Evolutionary conservation across 2,329 filamentous ascomycete genomes (phyloP).

Genomic region (Stylonectria norvegica): DNA sequence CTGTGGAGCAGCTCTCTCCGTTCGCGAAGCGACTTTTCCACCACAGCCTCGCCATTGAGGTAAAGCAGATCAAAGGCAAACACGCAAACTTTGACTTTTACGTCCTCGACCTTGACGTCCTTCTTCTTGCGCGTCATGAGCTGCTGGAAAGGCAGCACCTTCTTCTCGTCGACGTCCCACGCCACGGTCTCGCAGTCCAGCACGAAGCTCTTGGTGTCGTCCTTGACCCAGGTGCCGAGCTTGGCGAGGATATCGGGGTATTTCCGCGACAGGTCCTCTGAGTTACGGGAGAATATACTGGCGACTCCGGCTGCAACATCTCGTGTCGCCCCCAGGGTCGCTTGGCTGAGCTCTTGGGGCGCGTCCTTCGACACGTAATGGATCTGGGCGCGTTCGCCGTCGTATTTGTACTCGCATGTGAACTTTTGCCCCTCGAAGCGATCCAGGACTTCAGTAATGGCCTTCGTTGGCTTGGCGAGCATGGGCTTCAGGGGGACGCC

Average conservation of each 20-base stretch:
- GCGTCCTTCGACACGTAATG: constrained; percentile 89
- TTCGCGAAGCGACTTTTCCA: constrained; percentile 82
- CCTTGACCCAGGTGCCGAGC: constrained; percentile 83
- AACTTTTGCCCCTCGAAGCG: constrained; percentile 94
- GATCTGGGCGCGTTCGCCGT: constrained; percentile 96
- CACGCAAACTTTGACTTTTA: constrained; percentile 95
- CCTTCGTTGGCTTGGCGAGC: constrained; percentile 97
- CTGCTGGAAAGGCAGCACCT: constrained; percentile 94
- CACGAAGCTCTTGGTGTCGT: constrained; percentile 89
- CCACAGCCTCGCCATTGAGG: constrained; percentile 84
- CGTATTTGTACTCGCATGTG: constrained; percentile 99
- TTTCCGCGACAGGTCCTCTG: constrained; percentile 94
- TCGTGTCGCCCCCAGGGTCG: constrained; percentile 57
- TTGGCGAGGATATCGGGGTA: constrained; percentile 94
- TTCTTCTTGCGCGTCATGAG: constrained; percentile 98
- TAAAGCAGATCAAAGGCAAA: constrained; percentile 96
- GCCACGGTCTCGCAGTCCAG: constrained; percentile 98
- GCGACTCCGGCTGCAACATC: constrained; percentile 71
- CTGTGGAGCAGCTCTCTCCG: constrained; percentile 70
- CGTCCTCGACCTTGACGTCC: constrained; percentile 91
- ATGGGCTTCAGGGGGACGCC: constrained; percentile 96
- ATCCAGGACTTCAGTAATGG: constrained; percentile 94
- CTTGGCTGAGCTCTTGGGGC: constrained; percentile 63
- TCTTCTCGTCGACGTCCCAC: constrained; percentile 93
- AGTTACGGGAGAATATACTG: constrained; percentile 96